phyloP scores from a whole-genome alignment of 495 filamentous ascomycete species.

The Aspergillus sclerotioniger region DNA sequence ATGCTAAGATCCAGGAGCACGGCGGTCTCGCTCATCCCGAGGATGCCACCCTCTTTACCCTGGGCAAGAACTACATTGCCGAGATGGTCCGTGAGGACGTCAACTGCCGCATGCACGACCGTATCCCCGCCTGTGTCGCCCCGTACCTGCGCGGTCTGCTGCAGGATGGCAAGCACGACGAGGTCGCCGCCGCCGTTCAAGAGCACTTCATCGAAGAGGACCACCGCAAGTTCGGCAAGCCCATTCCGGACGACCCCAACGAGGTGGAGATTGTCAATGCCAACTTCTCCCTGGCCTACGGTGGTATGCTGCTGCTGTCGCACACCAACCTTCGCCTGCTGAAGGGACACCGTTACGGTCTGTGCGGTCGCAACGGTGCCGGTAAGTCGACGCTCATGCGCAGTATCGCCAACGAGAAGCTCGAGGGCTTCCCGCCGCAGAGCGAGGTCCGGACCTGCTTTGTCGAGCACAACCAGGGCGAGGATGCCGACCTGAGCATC shows the following conservation, averaged over 20 bases:
- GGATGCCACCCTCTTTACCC: constrained; percentile 59
- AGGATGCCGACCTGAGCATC: constrained; percentile 93
- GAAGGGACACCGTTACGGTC: constrained; percentile 95
- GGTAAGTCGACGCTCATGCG: constrained; percentile 99
- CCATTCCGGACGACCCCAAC: constrained; percentile 79
- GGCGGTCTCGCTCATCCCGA: constrained; percentile 60
- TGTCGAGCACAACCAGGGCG: constrained; percentile 97
- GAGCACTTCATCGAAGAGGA: constrained; percentile 76
- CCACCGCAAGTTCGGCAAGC: constrained; percentile 79
- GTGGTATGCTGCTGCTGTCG: constrained; percentile 94
- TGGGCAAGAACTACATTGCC: constrained; percentile 71
- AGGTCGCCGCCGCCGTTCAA: constrained; percentile 64
- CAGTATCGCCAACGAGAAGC: constrained; percentile 89
- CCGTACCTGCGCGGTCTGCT: constrained; percentile 78
- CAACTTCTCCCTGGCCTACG: constrained; percentile 95
- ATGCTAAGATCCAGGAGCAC: constrained; percentile 68
- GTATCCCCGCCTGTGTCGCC: constrained; percentile 61
- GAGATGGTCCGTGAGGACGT: constrained; percentile 87
- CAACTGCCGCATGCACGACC: constrained; percentile 74
- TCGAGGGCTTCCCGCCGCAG: constrained; percentile 93
- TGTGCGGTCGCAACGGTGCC: constrained; percentile 94
- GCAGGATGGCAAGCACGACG: constrained; percentile 51
- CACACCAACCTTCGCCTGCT: constrained; percentile 93
- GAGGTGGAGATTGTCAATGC: constrained; percentile 96
- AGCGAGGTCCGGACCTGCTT: constrained; percentile 94